phyloP scores from a whole-genome alignment of 2,329 filamentous ascomycete species.

The Aspergillus brasiliensis region DNA sequence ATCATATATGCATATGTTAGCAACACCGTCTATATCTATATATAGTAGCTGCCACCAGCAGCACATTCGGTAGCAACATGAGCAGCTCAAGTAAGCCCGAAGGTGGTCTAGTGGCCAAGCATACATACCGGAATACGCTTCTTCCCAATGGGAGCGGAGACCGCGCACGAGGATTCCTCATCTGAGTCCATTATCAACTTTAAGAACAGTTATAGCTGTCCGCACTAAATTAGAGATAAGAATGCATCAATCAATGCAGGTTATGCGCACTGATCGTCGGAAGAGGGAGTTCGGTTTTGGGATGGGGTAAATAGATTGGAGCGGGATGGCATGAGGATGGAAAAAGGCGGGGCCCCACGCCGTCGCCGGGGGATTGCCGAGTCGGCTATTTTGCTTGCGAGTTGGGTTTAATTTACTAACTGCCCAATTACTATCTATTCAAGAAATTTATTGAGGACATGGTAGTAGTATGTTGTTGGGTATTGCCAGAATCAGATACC shows the following conservation, averaged over 20 bases:
- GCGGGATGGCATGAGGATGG: neutral
- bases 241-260: neutral
- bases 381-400: neutral
- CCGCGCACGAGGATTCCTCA: constrained; percentile 19
- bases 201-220: neutral
- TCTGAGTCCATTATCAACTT: constrained; percentile 25
- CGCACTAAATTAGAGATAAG: too few species aligned
- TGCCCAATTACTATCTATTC: too few species aligned
- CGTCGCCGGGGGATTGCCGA: neutral
- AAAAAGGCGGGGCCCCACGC: neutral
- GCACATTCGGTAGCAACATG: too few species aligned
- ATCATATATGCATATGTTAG: too few species aligned
- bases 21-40: too few species aligned
- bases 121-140: constrained; percentile 39
- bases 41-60: too few species aligned
- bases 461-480: too few species aligned
- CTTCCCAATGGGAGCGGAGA: constrained; percentile 31
- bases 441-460: too few species aligned
- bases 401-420: neutral
- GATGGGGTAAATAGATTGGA: neutral
- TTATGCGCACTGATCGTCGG: too few species aligned
- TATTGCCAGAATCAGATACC: too few species aligned
- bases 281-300: neutral
- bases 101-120: too few species aligned
- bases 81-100: too few species aligned